phyloP scores from a whole-genome alignment of 495 filamentous ascomycete species.

The Rhizodiscina lignyota region DNA sequence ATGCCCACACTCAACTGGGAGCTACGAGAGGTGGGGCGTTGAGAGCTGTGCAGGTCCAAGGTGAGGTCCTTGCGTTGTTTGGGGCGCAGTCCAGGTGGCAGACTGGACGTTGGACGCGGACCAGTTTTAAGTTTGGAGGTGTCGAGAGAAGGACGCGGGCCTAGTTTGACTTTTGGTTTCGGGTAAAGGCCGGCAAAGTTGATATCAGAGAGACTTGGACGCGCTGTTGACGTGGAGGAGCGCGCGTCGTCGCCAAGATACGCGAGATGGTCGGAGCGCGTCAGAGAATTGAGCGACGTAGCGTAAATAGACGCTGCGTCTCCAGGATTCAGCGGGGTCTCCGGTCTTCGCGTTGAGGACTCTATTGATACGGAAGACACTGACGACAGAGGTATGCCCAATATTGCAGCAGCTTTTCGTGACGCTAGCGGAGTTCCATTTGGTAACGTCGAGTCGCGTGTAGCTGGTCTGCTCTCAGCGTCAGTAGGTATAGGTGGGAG shows the following conservation, averaged over 20 bases:
- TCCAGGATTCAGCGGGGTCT: not conserved
- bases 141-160: conserved; percentile 12
- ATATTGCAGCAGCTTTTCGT: not conserved
- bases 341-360: not conserved
- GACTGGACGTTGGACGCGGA: conserved; percentile 9
- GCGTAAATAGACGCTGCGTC: not conserved
- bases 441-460: not conserved
- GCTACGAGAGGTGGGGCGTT: no score
- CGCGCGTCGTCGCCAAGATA: conserved; percentile 8
- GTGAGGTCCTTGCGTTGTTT: not conserved
- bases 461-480: not conserved
- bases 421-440: not conserved
- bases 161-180: conserved; percentile 15
- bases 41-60: no score
- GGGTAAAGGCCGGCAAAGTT: conserved; percentile 9
- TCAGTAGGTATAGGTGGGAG: conserved; percentile 6
- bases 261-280: not conserved
- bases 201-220: conserved; percentile 9
- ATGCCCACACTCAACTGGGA: no score
- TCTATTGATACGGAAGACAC: not conserved
- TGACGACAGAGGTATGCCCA: not conserved
- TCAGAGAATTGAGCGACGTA: not conserved
- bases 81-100: conserved; percentile 15
- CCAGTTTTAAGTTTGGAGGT: conserved; percentile 3
- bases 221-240: conserved; percentile 12